Conservation (phyloP, 1,284 basidiomycete genomes). For the Trametes pubescens region DNA sequence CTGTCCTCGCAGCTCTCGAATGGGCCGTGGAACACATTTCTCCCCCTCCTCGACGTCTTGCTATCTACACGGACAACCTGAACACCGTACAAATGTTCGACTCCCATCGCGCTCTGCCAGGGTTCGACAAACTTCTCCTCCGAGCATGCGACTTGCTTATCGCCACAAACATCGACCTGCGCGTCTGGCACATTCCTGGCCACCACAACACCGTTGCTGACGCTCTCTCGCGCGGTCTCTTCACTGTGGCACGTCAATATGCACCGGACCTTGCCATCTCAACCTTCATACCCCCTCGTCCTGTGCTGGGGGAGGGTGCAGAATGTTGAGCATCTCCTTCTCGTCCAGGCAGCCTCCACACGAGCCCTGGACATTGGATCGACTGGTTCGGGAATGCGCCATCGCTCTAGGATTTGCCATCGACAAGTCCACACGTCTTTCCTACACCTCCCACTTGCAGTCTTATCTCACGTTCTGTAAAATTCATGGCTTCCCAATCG, state of each 20-base stretch:
- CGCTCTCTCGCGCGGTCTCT: constrained; percentile 35
- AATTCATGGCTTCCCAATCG: constrained; percentile 42
- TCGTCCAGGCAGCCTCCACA: constrained; percentile 39
- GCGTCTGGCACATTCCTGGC: constrained; percentile 41
- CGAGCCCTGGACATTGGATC: constrained; percentile 44
- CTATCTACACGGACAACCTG: constrained; percentile 43
- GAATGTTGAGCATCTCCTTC: neutral
- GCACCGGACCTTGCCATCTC: neutral
- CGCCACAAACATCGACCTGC: constrained; percentile 31
- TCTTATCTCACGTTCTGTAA: constrained; percentile 50
- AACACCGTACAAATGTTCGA: constrained; percentile 48
- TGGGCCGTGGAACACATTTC: constrained; percentile 2
- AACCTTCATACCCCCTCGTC: constrained; percentile 17
- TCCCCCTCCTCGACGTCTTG: constrained; percentile 20
- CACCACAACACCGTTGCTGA: constrained; percentile 37
- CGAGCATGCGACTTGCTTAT: constrained; percentile 37
- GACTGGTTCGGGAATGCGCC: constrained; percentile 41
- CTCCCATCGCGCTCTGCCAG: constrained; percentile 34
- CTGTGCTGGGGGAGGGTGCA: constrained; percentile 3
- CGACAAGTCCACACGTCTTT: constrained; percentile 26
- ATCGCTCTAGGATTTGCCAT: constrained; percentile 46
- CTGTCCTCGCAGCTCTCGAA: constrained; percentile 28
- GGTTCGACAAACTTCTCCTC: constrained; percentile 45
- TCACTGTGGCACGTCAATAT: constrained; percentile 18
- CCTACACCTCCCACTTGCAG: constrained; percentile 47